These are phyloP conservation scores for Emmonsiellopsis sp. DNA, from an alignment of 2,329 filamentous ascomycete species.

Conservation along the genomic window DNA sequence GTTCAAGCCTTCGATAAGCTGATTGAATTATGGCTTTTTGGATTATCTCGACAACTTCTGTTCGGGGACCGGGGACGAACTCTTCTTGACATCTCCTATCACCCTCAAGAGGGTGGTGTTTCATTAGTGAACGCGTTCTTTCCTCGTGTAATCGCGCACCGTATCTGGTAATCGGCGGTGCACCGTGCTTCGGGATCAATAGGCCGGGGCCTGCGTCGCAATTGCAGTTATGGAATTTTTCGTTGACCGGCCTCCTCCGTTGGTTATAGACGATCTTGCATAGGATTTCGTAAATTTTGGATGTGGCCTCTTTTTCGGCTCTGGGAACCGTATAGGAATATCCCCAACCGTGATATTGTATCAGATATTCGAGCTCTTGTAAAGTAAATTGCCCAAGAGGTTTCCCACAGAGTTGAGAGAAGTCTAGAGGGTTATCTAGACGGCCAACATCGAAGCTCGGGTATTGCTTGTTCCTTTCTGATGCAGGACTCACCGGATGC, in stretches of 20 bases:
- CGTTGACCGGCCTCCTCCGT: slow-evolving; percentile 6
- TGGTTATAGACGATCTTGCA: slow-evolving; percentile 12
- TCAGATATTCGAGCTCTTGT: slow-evolving; percentile 5
- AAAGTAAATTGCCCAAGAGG: slow-evolving; percentile 4
- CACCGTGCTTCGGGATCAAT: slow-evolving; percentile 7
- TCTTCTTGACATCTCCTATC: background rate
- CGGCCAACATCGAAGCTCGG: background rate
- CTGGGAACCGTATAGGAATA: background rate
- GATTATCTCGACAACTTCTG: slow-evolving; percentile 14
- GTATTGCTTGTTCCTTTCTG: too few species aligned
- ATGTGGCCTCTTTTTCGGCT: background rate
- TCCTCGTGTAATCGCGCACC: slow-evolving; percentile 6
- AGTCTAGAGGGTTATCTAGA: background rate
- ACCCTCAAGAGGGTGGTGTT: background rate
- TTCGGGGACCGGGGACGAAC: background rate
- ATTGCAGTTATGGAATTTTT: slow-evolving; percentile 9
- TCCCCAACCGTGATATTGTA: slow-evolving; percentile 12
- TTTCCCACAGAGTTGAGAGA: slow-evolving; percentile 6
- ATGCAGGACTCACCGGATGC: too few species aligned
- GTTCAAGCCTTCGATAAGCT: slow-evolving; percentile 22
- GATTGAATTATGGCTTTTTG: slow-evolving; percentile 19
- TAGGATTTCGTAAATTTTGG: slow-evolving; percentile 1
- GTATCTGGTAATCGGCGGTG: slow-evolving; percentile 7
- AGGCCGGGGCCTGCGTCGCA: slow-evolving; percentile 12
- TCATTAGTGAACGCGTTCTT: background rate